Percentiles rank a stretch among this genome's conserved stretches.
Evolutionary conservation across 768 basidiomycete species (phyloP).

Genomic region (Suillus cothurnatus): DNA sequence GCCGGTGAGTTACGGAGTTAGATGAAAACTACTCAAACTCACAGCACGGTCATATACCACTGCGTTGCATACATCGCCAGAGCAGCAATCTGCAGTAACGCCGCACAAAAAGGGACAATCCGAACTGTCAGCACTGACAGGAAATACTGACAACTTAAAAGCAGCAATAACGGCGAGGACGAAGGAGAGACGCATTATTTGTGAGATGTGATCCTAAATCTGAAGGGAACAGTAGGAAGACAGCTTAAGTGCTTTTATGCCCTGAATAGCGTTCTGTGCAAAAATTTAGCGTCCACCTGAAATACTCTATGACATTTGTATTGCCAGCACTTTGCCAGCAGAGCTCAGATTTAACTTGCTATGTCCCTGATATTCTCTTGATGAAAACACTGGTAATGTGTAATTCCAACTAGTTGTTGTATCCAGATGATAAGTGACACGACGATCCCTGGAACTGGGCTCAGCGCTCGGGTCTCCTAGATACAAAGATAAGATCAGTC

Average conservation of each 20-base stretch:
- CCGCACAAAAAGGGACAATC: background rate
- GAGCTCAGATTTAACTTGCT: background rate
- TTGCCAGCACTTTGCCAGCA: background rate
- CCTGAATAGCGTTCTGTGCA: background rate
- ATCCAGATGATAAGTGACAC: background rate
- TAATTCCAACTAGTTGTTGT: background rate
- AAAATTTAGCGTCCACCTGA: background rate
- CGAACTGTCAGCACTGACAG: background rate
- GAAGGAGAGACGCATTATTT: background rate
- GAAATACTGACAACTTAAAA: background rate
- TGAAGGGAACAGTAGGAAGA: background rate
- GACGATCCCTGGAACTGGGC: background rate
- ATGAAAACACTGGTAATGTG: background rate
- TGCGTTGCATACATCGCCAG: background rate
- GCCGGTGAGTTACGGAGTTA: background rate
- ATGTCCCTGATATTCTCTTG: background rate
- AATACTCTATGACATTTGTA: background rate
- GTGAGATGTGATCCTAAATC: background rate
- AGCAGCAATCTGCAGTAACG: background rate
- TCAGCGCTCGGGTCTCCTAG: background rate
- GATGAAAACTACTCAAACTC: background rate
- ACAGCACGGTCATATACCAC: background rate
- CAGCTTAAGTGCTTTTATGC: background rate
- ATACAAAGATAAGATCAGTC: background rate
- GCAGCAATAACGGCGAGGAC: background rate